Evolutionary conservation across 495 filamentous ascomycete genomes (phyloP).

Genomic region (Letharia lupina): DNA sequence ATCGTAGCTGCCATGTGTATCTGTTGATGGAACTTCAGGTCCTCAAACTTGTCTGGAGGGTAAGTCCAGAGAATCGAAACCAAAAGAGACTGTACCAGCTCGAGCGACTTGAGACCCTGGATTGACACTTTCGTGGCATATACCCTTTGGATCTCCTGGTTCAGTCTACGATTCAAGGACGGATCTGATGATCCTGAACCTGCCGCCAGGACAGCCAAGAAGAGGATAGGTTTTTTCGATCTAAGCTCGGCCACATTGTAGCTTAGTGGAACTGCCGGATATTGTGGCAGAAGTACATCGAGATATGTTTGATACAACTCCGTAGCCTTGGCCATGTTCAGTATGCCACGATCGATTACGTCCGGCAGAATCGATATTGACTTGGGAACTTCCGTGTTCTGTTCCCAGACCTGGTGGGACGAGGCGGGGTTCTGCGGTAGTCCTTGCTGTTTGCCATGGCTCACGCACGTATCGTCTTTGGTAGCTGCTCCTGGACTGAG

Average conservation of each 20-base stretch:
- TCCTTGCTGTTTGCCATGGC: neutral
- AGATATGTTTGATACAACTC: constrained; percentile 50
- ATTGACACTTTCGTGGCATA: constrained; percentile 61
- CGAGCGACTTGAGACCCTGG: constrained; percentile 62
- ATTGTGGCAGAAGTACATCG: constrained; percentile 51
- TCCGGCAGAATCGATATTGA: constrained; percentile 7
- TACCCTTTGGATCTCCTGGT: constrained; percentile 54
- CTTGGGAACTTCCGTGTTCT: neutral
- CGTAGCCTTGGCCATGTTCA: constrained; percentile 20
- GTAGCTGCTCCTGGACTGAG: neutral
- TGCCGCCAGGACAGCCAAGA: constrained; percentile 60
- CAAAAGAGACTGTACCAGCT: constrained; percentile 67
- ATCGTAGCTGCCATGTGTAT: constrained; percentile 70
- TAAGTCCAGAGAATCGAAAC: constrained; percentile 66
- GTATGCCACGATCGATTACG: constrained; percentile 18
- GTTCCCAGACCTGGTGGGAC: neutral
- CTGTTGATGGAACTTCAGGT: constrained; percentile 76
- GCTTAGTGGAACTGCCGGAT: constrained; percentile 44
- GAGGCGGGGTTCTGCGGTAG: neutral
- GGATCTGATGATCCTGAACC: constrained; percentile 43
- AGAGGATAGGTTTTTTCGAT: constrained; percentile 58
- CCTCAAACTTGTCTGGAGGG: constrained; percentile 63
- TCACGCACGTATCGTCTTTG: neutral
- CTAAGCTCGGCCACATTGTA: constrained; percentile 52
- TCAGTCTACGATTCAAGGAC: constrained; percentile 45